Percentiles rank a stretch among this genome's conserved stretches.
Conservation (phyloP, 202 grass and related monocot genomes). For the Carex sylvatica region DNA sequence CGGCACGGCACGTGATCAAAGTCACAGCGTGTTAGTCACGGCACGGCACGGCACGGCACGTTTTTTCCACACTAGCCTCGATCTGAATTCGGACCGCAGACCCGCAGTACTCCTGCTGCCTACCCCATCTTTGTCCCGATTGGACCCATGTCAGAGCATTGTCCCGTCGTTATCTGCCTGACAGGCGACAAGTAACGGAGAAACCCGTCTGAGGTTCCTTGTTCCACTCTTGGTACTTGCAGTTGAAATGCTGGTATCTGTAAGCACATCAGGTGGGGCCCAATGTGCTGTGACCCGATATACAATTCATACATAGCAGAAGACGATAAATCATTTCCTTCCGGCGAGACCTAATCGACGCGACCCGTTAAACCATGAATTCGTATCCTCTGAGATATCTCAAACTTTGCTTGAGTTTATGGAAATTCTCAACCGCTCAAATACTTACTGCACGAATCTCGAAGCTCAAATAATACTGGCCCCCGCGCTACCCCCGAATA, state of each 20-base stretch:
- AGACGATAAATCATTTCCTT: not conserved
- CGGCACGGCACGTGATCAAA: no score
- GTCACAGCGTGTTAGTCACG: no score
- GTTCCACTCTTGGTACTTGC: not conserved
- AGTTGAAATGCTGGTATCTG: not conserved
- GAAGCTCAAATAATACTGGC: no score
- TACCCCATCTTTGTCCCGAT: not conserved
- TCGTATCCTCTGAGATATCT: no score
- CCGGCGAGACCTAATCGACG: conserved; percentile 3
- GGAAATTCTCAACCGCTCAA: no score
- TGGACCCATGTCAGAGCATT: not conserved
- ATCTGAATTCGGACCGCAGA: no score
- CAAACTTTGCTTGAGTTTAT: no score
- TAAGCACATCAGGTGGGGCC: no score
- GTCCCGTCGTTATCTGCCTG: not conserved
- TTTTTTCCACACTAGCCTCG: no score
- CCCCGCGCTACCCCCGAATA: no score
- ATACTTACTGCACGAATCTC: no score
- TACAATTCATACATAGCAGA: not conserved
- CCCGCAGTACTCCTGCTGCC: not conserved
- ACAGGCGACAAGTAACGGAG: not conserved
- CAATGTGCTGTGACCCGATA: not conserved
- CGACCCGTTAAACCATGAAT: not conserved
- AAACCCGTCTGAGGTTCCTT: not conserved
- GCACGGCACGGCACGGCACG: no score